A percentile compares a stretch with the other conserved stretches of the same genome.
phyloP scores from a whole-genome alignment of 2,329 filamentous ascomycete genomes.

The Xenoacremonium recifei region DNA sequence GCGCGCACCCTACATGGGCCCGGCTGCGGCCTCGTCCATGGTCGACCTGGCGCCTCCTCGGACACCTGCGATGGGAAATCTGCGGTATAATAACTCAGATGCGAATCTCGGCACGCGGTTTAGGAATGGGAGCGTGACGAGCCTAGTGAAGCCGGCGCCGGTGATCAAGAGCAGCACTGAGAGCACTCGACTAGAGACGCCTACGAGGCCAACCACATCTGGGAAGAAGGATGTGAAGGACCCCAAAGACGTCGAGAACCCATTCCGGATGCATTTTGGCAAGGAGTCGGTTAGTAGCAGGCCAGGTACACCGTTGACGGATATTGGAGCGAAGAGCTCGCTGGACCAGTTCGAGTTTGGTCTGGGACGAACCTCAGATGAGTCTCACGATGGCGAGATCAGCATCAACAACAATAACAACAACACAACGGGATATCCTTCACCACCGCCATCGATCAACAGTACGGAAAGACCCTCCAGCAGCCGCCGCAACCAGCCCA shows the following conservation, averaged over 20 bases:
- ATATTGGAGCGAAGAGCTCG: constrained; percentile 31
- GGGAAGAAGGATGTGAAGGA: constrained; percentile 30
- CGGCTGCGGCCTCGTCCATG: constrained; percentile 44
- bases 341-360: constrained; percentile 41
- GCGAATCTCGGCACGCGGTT: constrained; percentile 36
- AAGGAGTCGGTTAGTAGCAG: constrained; percentile 26
- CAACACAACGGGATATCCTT: constrained; percentile 31
- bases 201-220: constrained; percentile 34
- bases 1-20: constrained; percentile 33
- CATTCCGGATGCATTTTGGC: constrained; percentile 47
- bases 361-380: constrained; percentile 13
- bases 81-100: constrained; percentile 37
- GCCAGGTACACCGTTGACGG: constrained; percentile 20
- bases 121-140: constrained; percentile 35
- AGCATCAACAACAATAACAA: constrained; percentile 5
- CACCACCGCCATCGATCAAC: constrained; percentile 36
- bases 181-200: constrained; percentile 19
- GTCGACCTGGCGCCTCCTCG: constrained; percentile 39
- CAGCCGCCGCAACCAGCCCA: constrained; percentile 22
- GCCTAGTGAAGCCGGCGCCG: constrained; percentile 32
- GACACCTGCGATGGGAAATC: constrained; percentile 24
- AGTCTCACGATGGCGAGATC: constrained; percentile 4
- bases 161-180: constrained; percentile 15
- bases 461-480: constrained; percentile 26
- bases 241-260: constrained; percentile 43